Evolutionary conservation across 1,284 basidiomycete species (phyloP).

Genomic region (Cutaneotrichosporon dermatis): DNA sequence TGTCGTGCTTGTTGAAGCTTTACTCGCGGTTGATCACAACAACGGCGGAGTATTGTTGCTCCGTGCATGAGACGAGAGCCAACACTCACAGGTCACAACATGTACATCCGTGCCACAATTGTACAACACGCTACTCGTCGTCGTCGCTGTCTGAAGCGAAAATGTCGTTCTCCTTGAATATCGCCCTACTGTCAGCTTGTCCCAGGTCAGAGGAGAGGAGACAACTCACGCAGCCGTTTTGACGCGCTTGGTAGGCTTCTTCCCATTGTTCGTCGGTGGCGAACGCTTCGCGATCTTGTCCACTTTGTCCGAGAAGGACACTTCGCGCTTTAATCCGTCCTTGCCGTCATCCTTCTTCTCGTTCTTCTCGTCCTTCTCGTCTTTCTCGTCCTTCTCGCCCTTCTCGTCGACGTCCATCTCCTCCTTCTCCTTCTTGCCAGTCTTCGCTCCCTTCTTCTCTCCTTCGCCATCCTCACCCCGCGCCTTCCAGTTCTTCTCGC

Average conservation of each 20-base stretch:
- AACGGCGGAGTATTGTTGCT: no score
- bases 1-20: no score
- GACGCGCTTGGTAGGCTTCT: conserved; percentile 6
- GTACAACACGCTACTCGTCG: not conserved
- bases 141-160: conserved; percentile 22
- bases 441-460: no score
- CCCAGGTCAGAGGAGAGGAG: no score
- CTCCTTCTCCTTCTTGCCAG: no score
- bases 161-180: conserved; percentile 28
- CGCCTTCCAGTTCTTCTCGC: conserved; percentile 5
- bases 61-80: no score
- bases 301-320: conserved; percentile 3
- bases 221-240: conserved; percentile 22
- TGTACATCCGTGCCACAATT: not conserved
- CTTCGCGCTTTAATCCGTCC: not conserved
- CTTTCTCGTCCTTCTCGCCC: not conserved
- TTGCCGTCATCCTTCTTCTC: not conserved
- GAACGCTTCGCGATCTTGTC: not conserved
- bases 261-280: not conserved
- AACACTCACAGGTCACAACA: not conserved
- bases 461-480: not conserved
- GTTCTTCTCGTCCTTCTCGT: not conserved
- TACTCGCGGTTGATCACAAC: no score
- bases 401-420: no score
- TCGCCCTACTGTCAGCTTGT: conserved; percentile 12